Percentiles rank a stretch among this genome's conserved stretches.
Conservation (phyloP, 2,329 filamentous ascomycete species). For the Phoma sp. region DNA sequence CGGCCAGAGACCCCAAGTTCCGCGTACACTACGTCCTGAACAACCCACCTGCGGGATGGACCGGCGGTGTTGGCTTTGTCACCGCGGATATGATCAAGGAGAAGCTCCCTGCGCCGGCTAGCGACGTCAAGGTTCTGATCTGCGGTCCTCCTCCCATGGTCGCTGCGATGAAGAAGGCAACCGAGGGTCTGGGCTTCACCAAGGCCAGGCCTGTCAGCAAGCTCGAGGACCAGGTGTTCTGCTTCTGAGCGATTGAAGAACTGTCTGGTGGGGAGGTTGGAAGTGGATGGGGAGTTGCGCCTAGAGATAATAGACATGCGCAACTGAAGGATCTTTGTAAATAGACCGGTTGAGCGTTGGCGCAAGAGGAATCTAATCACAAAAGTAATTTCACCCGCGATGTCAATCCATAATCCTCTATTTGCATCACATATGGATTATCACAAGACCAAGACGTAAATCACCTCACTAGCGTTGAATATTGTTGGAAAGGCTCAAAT, state of each 20-base stretch:
- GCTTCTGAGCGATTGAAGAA: constrained; percentile 67
- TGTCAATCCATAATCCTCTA: background rate
- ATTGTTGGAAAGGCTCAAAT: background rate
- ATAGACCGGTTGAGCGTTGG: background rate
- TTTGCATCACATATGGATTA: too few relatives aligned
- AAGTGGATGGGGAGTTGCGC: background rate
- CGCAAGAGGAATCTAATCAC: background rate
- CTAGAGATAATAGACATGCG: background rate
- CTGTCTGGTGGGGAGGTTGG: background rate
- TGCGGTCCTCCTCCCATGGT: constrained; percentile 98
- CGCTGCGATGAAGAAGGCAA: constrained; percentile 94
- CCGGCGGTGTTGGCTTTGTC: constrained; percentile 91
- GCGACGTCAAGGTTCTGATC: constrained; percentile 90
- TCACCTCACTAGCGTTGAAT: too few relatives aligned
- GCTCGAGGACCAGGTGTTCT: constrained; percentile 97
- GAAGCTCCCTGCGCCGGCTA: constrained; percentile 80
- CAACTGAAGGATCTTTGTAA: background rate
- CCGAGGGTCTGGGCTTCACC: constrained; percentile 85
- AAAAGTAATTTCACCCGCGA: background rate
- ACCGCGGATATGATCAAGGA: constrained; percentile 94
- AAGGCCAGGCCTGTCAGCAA: constrained; percentile 97
- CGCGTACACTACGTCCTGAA: constrained; percentile 94
- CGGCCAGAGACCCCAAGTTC: constrained; percentile 79
- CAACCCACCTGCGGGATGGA: constrained; percentile 92
- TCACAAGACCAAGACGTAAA: too few relatives aligned